These are phyloP conservation scores for Termitomyces heimii DNA, from an alignment of 768 basidiomycete genomes.

Conservation along the genomic window DNA sequence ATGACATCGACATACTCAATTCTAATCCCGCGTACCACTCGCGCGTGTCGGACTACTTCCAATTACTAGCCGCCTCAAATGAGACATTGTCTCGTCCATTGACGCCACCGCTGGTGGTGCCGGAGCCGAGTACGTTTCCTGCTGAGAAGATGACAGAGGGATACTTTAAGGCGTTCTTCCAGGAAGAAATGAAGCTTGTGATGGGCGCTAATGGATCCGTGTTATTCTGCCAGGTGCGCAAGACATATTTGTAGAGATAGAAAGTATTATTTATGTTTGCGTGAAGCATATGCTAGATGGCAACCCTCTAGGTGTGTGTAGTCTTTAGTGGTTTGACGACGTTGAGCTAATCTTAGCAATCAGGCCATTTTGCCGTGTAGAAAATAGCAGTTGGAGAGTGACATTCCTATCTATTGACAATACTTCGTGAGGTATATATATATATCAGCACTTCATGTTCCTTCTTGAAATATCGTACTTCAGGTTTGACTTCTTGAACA, in stretches of 20 bases:
- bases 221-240: conserved; percentile 74
- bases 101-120: conserved; percentile 33
- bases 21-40: conserved; percentile 40
- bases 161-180: conserved; percentile 90
- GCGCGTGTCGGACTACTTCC: conserved; percentile 75
- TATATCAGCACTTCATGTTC: background rate
- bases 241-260: background rate
- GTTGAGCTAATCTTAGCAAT: background rate
- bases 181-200: conserved; percentile 82
- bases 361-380: conserved; percentile 89
- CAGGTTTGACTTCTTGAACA: conserved; percentile 81
- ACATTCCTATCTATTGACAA: conserved; percentile 77
- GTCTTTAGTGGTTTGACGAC: background rate
- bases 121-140: conserved; percentile 40
- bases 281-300: conserved; percentile 50
- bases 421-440: conserved; percentile 60
- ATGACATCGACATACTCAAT: conserved; percentile 23
- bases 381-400: conserved; percentile 95
- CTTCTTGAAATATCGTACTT: background rate
- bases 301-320: conserved; percentile 63
- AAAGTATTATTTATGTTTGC: background rate
- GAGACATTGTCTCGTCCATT: conserved; percentile 52
- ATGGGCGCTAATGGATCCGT: conserved; percentile 96
- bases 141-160: conserved; percentile 82
- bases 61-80: conserved; percentile 67